Percentiles rank a stretch among this genome's conserved stretches.
Evolutionary conservation across 495 filamentous ascomycete genomes (phyloP).

Genomic region (Aspergillus panamensis): DNA sequence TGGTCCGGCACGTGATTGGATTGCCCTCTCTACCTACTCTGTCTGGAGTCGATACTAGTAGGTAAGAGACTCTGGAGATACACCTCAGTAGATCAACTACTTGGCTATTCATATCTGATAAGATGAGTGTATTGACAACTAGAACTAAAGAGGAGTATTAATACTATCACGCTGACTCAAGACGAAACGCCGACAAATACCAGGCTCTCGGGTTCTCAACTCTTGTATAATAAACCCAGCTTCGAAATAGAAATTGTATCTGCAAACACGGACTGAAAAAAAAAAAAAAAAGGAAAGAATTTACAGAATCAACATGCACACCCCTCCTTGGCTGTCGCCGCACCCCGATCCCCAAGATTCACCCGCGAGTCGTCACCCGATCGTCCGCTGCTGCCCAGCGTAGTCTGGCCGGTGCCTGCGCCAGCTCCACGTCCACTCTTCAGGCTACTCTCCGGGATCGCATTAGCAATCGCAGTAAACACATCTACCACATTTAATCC

Average conservation of each 20-base stretch:
- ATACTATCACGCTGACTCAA: no score
- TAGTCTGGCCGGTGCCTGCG: slow-evolving; percentile 52
- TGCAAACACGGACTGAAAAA: neutral
- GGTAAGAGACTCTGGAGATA: no score
- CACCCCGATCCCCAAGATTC: slow-evolving; percentile 41
- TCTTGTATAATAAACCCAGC: no score
- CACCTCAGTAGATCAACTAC: no score
- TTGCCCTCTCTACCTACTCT: slow-evolving; percentile 26
- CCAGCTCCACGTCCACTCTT: slow-evolving; percentile 75
- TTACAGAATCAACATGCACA: slow-evolving; percentile 72
- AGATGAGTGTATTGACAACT: no score
- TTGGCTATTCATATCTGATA: no score
- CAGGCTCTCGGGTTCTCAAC: no score
- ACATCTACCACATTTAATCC: slow-evolving; percentile 91
- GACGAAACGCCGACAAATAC: no score
- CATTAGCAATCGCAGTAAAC: slow-evolving; percentile 97
- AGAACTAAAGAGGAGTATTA: no score
- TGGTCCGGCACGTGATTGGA: slow-evolving; percentile 34
- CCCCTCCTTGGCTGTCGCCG: slow-evolving; percentile 73
- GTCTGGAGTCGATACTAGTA: no score
- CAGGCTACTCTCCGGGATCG: slow-evolving; percentile 91
- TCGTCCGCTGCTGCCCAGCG: slow-evolving; percentile 36
- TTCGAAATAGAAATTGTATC: no score
- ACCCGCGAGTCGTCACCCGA: slow-evolving; percentile 43
- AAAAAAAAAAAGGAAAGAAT: slow-evolving; percentile 3